phyloP scores from a whole-genome alignment of 129 eudicot genomes.

The Calendula officinalis region DNA sequence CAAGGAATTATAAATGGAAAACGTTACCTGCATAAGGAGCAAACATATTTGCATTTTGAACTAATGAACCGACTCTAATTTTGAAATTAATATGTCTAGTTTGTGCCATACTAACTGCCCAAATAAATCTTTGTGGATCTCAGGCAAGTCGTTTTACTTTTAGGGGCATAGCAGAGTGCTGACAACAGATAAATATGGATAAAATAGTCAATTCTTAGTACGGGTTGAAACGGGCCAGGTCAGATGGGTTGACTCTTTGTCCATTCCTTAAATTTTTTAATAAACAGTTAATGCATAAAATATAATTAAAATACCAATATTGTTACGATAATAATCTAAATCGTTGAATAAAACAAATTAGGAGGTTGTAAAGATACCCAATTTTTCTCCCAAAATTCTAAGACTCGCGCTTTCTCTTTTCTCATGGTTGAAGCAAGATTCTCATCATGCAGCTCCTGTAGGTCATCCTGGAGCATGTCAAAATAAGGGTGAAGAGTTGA shows the following conservation, averaged over 20 bases:
- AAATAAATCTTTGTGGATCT: constrained; percentile 85
- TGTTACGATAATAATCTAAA: too few species aligned
- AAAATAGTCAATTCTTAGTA: not conserved
- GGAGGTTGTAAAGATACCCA: constrained; percentile 47
- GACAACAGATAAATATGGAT: constrained; percentile 8
- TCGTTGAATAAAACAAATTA: too few species aligned
- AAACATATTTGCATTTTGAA: constrained; percentile 85
- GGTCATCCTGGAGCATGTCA: constrained; percentile 63
- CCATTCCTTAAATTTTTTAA: too few species aligned
- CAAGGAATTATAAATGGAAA: constrained; percentile 15
- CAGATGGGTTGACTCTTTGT: too few species aligned
- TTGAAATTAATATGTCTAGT: constrained; percentile 70
- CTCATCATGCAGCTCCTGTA: constrained; percentile 76
- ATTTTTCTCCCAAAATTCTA: constrained; percentile 86
- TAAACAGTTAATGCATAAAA: too few species aligned
- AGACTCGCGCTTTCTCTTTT: constrained; percentile 62
- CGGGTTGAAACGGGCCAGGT: too few species aligned
- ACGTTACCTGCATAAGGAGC: constrained; percentile 92
- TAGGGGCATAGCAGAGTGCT: constrained; percentile 94
- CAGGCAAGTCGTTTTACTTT: constrained; percentile 92
- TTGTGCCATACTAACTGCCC: constrained; percentile 97
- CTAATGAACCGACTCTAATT: constrained; percentile 78
- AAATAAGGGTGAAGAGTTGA: constrained; percentile 7
- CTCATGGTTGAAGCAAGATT: constrained; percentile 66
- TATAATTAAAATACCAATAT: too few species aligned